These are phyloP conservation scores for Coccomyxa sp. DNA, from an alignment of 139 green algal genomes.

Conservation along the genomic window DNA sequence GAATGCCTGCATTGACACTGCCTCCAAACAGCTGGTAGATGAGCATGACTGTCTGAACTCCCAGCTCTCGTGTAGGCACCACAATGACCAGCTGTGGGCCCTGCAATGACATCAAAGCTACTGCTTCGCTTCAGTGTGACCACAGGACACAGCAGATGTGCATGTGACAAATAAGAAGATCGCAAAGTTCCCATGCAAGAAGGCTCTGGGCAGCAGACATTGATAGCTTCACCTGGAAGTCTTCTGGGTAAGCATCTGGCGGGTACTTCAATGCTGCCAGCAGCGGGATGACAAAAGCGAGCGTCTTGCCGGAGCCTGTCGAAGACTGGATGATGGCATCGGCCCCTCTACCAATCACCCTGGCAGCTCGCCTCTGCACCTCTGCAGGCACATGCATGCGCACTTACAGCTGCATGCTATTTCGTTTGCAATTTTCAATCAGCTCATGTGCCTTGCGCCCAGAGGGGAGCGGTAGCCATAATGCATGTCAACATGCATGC, in stretches of 20 bases:
- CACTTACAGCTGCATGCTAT: background rate
- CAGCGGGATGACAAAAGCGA: slow-evolving; percentile 68
- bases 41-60: slow-evolving; percentile 75
- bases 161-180: background rate
- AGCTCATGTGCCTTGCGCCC: background rate
- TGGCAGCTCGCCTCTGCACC: slow-evolving; percentile 58
- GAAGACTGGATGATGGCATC: slow-evolving; percentile 61
- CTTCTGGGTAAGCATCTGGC: slow-evolving; percentile 57
- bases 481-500: background rate
- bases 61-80: slow-evolving; percentile 83
- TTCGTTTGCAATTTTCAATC: background rate
- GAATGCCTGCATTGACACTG: slow-evolving; percentile 54
- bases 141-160: too few relatives aligned
- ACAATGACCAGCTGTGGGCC: slow-evolving; percentile 70
- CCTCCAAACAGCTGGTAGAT: slow-evolving; percentile 75
- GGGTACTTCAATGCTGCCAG: slow-evolving; percentile 64
- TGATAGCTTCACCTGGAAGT: slow-evolving; percentile 46
- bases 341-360: slow-evolving; percentile 41
- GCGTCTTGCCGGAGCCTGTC: slow-evolving; percentile 80
- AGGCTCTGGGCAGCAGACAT: background rate
- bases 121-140: background rate
- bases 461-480: slow-evolving; percentile 44
- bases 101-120: slow-evolving; percentile 10
- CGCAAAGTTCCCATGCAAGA: background rate
- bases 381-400: slow-evolving; percentile 38